phyloP scores from a whole-genome alignment of 768 basidiomycete genomes.

The Hemileccinum impolitum region DNA sequence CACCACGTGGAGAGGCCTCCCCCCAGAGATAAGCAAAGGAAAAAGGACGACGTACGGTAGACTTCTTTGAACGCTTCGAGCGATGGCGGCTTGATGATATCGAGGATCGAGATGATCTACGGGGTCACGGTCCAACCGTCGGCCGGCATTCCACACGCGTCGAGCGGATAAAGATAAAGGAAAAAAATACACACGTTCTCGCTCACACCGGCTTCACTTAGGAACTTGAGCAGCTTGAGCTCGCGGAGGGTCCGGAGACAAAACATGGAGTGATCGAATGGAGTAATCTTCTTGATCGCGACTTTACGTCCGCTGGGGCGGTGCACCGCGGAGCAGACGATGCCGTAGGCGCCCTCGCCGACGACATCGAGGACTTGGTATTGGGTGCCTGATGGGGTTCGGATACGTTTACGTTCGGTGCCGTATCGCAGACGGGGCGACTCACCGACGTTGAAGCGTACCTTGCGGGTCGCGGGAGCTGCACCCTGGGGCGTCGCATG shows the following conservation, averaged over 20 bases:
- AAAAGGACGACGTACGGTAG: conserved; percentile 48
- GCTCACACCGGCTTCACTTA: conserved; percentile 85
- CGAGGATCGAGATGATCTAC: conserved; percentile 86
- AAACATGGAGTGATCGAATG: conserved; percentile 96
- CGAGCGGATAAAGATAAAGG: no score
- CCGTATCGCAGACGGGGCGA: neutral
- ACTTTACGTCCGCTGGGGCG: conserved; percentile 85
- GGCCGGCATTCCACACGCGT: no score
- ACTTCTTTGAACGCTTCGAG: conserved; percentile 87
- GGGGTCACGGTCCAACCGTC: neutral
- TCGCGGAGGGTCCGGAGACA: conserved; percentile 87
- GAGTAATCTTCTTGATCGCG: conserved; percentile 95
- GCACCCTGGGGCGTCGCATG: conserved; percentile 42
- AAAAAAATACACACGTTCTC: conserved; percentile 59
- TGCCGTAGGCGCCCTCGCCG: conserved; percentile 90
- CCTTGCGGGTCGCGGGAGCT: conserved; percentile 68
- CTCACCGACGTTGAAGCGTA: conserved; percentile 83
- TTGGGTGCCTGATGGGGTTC: conserved; percentile 52
- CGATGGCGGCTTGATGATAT: conserved; percentile 79
- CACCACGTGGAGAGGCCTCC: neutral
- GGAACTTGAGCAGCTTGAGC: conserved; percentile 77
- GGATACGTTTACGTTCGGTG: neutral
- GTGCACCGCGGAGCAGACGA: conserved; percentile 92
- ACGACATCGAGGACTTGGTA: conserved; percentile 87
- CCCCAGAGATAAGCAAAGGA: no score